These are phyloP conservation scores for Pichia inconspicua DNA, from an alignment of 1,139 yeast species.

Conservation along the genomic window DNA sequence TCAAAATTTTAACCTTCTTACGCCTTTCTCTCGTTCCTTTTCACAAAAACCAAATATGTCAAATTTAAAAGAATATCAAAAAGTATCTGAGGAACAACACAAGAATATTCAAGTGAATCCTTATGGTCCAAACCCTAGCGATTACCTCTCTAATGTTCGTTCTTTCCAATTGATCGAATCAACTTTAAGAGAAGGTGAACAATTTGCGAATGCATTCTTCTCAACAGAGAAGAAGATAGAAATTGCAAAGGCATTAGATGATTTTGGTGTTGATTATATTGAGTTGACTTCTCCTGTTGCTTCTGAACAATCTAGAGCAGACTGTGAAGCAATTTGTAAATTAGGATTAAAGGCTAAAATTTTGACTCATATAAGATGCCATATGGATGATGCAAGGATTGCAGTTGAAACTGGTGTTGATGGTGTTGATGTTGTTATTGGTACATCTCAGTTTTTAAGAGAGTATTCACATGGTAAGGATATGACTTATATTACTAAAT, in stretches of 20 bases:
- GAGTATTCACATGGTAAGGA: slow-evolving; percentile 97
- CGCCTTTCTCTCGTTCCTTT: neutral
- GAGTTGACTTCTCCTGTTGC: slow-evolving; percentile 98
- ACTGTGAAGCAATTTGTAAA: slow-evolving; percentile 97
- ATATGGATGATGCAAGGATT: slow-evolving; percentile 96
- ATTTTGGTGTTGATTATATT: slow-evolving; percentile 95
- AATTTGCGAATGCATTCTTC: slow-evolving; percentile 95
- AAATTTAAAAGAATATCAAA: slow-evolving; percentile 31
- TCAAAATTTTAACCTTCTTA: neutral
- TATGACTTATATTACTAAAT: slow-evolving; percentile 95
- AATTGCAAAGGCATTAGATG: slow-evolving; percentile 95
- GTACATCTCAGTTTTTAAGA: slow-evolving; percentile 92
- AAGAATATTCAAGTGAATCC: slow-evolving; percentile 48
- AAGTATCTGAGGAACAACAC: slow-evolving; percentile 41
- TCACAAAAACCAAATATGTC: neutral
- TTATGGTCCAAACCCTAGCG: slow-evolving; percentile 93
- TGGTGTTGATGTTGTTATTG: slow-evolving; percentile 98
- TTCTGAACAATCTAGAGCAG: slow-evolving; percentile 83
- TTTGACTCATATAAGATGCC: slow-evolving; percentile 88
- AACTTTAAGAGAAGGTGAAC: slow-evolving; percentile 97
- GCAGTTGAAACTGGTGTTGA: slow-evolving; percentile 98
- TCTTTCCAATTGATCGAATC: slow-evolving; percentile 91
- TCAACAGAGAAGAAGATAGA: slow-evolving; percentile 93
- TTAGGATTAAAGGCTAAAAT: slow-evolving; percentile 93
- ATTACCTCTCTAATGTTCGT: slow-evolving; percentile 81